A percentile compares a stretch with the other conserved stretches of the same genome.
Conservation (phyloP, 805 yeast genomes). For the Saccharomycopsis sp. region DNA sequence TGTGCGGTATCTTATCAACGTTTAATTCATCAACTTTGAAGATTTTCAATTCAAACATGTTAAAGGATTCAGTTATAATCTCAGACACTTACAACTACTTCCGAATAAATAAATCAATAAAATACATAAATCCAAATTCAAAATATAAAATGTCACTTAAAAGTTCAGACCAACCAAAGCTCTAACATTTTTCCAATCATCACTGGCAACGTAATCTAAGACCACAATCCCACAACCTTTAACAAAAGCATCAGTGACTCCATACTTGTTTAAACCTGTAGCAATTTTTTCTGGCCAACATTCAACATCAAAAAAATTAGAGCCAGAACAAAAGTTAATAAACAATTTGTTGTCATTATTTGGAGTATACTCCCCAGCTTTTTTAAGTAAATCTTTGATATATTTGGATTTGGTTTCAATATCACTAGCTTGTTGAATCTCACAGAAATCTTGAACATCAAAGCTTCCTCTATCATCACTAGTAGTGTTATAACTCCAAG, state of each 20-base stretch:
- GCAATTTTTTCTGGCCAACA: constrained; percentile 73
- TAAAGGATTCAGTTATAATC: too few species aligned
- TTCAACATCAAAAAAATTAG: constrained; percentile 56
- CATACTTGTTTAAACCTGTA: constrained; percentile 33
- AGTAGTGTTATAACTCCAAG: constrained; percentile 57
- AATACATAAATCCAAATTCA: too few species aligned
- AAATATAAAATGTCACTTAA: constrained; percentile 14
- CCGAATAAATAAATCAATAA: too few species aligned
- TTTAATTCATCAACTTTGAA: too few species aligned
- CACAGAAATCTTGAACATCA: constrained; percentile 69
- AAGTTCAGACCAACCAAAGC: constrained; percentile 43
- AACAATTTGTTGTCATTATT: constrained; percentile 42
- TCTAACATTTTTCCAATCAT: constrained; percentile 48
- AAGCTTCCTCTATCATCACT: constrained; percentile 53
- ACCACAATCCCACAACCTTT: constrained; percentile 56
- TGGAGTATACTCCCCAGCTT: constrained; percentile 40
- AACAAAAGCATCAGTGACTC: constrained; percentile 37
- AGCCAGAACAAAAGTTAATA: constrained; percentile 63
- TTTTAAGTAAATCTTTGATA: constrained; percentile 43
- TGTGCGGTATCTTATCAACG: too few species aligned
- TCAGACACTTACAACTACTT: too few species aligned
- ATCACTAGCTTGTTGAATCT: constrained; percentile 41
- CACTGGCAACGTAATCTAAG: constrained; percentile 53
- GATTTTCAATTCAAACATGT: too few species aligned
- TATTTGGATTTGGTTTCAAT: constrained; percentile 45